A percentile compares a stretch with the other conserved stretches of the same genome.
Conservation (phyloP, 1,284 basidiomycete genomes). For the Inonotus hispidus region DNA sequence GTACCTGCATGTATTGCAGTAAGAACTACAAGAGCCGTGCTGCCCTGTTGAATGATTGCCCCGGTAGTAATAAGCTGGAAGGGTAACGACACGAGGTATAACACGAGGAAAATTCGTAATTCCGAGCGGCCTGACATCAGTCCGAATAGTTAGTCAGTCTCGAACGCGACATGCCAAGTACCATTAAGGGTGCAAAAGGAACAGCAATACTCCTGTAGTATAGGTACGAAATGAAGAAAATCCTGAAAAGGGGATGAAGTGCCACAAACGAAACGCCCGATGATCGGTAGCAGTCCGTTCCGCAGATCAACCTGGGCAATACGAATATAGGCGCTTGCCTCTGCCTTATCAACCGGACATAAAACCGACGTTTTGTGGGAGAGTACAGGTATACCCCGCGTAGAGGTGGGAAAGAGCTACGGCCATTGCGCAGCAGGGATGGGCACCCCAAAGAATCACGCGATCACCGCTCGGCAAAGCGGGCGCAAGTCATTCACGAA, state of each 20-base stretch:
- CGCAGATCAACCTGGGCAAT: not conserved
- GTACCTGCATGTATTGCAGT: constrained; percentile 68
- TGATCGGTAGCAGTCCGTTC: not conserved
- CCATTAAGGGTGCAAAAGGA: not conserved
- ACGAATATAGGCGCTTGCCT: not conserved
- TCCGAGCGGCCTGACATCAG: constrained; percentile 54
- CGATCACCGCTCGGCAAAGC: not conserved
- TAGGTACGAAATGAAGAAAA: not conserved
- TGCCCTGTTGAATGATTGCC: constrained; percentile 70
- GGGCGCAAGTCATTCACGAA: not conserved
- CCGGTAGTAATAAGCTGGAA: constrained; percentile 78
- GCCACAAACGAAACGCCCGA: not conserved
- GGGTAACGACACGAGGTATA: constrained; percentile 68
- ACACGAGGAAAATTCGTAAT: constrained; percentile 54
- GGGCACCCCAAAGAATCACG: not conserved
- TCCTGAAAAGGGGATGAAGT: too few relatives aligned
- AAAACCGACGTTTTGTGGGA: not conserved
- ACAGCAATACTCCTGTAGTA: not conserved
- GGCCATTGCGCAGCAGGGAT: not conserved
- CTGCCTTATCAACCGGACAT: not conserved
- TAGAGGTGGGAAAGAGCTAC: not conserved
- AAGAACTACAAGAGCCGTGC: constrained; percentile 58
- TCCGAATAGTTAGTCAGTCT: not conserved
- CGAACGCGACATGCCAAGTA: not conserved
- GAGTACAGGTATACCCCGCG: not conserved